Percentiles rank a stretch among this genome's conserved stretches.
phyloP scores from a whole-genome alignment of 1,284 basidiomycete species.

The Boletus holoroseus region DNA sequence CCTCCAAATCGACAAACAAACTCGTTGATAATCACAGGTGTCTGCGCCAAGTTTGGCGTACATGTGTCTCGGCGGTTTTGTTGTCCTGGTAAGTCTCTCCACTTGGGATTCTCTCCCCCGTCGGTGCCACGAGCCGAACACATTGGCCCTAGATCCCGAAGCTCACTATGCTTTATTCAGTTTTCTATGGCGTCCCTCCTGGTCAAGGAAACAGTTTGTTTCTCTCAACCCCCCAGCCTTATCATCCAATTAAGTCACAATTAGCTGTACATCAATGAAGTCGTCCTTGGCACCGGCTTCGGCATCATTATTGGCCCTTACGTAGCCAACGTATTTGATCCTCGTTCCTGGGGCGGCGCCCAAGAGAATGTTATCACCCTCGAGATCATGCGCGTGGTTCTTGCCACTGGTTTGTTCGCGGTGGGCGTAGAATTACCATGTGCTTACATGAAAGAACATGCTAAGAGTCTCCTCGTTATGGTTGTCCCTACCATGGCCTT shows the following conservation, averaged over 20 bases:
- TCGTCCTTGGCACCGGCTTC: constrained; percentile 81
- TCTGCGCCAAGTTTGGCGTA: constrained; percentile 55
- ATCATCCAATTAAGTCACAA: not conserved
- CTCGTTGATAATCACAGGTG: constrained; percentile 35
- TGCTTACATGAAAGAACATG: constrained; percentile 60
- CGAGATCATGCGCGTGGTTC: constrained; percentile 70
- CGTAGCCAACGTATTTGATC: constrained; percentile 71
- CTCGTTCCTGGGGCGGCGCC: constrained; percentile 68
- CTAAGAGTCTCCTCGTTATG: constrained; percentile 54
- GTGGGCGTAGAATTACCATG: constrained; percentile 70
- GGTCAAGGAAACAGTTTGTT: constrained; percentile 68
- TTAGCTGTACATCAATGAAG: constrained; percentile 85
- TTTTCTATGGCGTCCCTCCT: constrained; percentile 79
- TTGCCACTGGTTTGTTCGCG: constrained; percentile 65
- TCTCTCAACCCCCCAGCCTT: not conserved
- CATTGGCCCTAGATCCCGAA: not conserved
- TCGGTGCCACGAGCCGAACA: not conserved
- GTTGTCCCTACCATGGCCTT: constrained; percentile 77
- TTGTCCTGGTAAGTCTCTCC: constrained; percentile 48
- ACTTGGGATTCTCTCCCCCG: not conserved
- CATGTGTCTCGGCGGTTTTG: constrained; percentile 74
- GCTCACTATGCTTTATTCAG: constrained; percentile 33
- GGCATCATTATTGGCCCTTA: constrained; percentile 74
- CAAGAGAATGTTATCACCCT: constrained; percentile 58
- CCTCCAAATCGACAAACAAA: constrained; percentile 9